Evolutionary conservation across 305 asterid genomes (phyloP).

Genomic region (Solanum hybrid): DNA sequence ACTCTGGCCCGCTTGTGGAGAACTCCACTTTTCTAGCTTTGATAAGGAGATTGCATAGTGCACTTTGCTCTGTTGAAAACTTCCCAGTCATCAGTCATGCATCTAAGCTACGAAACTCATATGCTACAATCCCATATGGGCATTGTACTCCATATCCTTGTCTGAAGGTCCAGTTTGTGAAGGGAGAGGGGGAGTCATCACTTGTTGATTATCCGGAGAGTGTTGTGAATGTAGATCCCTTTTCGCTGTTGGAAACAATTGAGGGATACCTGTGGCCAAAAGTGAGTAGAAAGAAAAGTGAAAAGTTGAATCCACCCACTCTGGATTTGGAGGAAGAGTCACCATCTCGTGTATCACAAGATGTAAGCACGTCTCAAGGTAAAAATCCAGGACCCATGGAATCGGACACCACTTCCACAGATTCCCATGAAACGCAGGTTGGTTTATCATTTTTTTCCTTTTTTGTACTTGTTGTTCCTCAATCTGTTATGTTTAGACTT

Average conservation of each 20-base stretch:
- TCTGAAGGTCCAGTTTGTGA: constrained; percentile 70
- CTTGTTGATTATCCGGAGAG: constrained; percentile 46
- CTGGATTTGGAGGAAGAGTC: constrained; percentile 25
- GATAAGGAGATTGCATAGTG: constrained; percentile 52
- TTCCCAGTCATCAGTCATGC: constrained; percentile 59
- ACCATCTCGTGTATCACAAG: constrained; percentile 28
- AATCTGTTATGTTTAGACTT: neutral
- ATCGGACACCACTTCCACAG: constrained; percentile 21
- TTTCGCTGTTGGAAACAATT: constrained; percentile 57
- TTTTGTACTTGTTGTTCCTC: neutral
- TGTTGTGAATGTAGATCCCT: constrained; percentile 76
- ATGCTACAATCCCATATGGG: constrained; percentile 71
- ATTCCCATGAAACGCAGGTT: constrained; percentile 41
- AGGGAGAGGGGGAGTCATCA: constrained; percentile 40
- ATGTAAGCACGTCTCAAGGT: constrained; percentile 29
- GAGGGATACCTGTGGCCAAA: constrained; percentile 59
- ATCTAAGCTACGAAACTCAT: constrained; percentile 48
- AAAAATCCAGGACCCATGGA: constrained; percentile 26
- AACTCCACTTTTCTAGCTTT: constrained; percentile 37
- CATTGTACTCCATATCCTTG: constrained; percentile 67
- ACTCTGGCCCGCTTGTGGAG: constrained; percentile 24
- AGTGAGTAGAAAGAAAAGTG: constrained; percentile 31
- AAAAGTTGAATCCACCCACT: constrained; percentile 19
- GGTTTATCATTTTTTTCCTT: neutral
- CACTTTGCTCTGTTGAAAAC: constrained; percentile 74